Conservation (phyloP, 345 rosid genomes). For the Camelina laxa region DNA sequence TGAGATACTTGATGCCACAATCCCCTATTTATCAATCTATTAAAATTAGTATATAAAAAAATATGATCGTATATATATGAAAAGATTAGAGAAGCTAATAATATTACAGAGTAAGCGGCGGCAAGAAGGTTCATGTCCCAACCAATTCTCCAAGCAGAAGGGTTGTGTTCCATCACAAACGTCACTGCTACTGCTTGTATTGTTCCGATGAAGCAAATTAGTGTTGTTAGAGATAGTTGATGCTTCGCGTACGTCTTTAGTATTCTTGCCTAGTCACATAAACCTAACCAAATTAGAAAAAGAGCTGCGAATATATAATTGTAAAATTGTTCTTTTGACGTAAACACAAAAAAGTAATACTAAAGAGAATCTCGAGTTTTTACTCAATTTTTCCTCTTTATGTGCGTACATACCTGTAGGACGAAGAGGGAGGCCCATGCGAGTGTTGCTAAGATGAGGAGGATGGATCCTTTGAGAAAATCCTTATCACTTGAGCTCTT, state of each 20-base stretch:
- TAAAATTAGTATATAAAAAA: neutral
- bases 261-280: conserved; percentile 57
- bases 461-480: conserved; percentile 62
- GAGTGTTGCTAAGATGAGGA: conserved; percentile 53
- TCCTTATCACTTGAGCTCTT: conserved; percentile 46
- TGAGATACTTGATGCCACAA: conserved; percentile 54
- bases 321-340: conserved; percentile 5
- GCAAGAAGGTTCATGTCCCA: conserved; percentile 66
- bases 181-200: conserved; percentile 62
- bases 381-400: neutral
- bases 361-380: neutral
- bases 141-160: conserved; percentile 59
- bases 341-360: neutral
- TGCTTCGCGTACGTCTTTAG: conserved; percentile 67
- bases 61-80: neutral
- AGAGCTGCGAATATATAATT: neutral
- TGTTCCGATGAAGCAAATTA: conserved; percentile 71
- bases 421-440: conserved; percentile 64
- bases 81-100: neutral
- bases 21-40: conserved; percentile 48
- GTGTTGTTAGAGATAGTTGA: conserved; percentile 71
- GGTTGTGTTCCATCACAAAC: conserved; percentile 50
- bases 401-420: conserved; percentile 54
- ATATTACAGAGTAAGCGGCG: conserved; percentile 66
- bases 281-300: conserved; percentile 12